Percentiles rank a stretch among this genome's conserved stretches.
Evolutionary conservation across 805 yeast genomes (phyloP).

Genomic region (Candida berthetii): DNA sequence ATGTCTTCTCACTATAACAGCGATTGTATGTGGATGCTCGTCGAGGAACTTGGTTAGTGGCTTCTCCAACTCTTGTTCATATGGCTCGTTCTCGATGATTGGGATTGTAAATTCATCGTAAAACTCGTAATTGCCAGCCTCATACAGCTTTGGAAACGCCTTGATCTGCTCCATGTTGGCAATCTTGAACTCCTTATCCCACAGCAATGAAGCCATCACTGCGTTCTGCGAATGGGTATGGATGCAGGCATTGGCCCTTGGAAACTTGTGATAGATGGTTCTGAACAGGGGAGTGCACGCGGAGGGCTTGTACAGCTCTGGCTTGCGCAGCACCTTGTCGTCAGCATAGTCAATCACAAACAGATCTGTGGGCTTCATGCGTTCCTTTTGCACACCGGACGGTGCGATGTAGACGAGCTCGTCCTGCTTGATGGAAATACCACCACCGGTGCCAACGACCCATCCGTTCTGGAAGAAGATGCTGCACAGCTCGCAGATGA

Average conservation of each 20-base stretch:
- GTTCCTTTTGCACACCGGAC: slow-evolving; percentile 93
- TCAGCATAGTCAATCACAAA: slow-evolving; percentile 62
- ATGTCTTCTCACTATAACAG: slow-evolving; percentile 87
- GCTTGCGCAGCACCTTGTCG: slow-evolving; percentile 50
- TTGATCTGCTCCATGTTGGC: slow-evolving; percentile 87
- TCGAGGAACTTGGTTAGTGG: slow-evolving; percentile 56
- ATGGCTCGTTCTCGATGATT: slow-evolving; percentile 85
- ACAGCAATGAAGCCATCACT: slow-evolving; percentile 70
- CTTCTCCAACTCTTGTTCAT: slow-evolving; percentile 76
- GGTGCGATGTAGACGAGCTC: slow-evolving; percentile 75
- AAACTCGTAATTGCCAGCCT: slow-evolving; percentile 57
- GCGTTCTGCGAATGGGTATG: slow-evolving; percentile 93
- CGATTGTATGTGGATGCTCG: slow-evolving; percentile 74
- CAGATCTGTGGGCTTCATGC: slow-evolving; percentile 76
- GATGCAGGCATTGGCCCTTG: slow-evolving; percentile 86
- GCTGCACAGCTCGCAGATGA: slow-evolving; percentile 77
- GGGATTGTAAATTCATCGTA: slow-evolving; percentile 79
- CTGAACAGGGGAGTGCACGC: slow-evolving; percentile 90
- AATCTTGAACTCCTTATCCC: slow-evolving; percentile 66
- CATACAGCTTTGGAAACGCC: slow-evolving; percentile 60
- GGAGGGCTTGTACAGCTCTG: slow-evolving; percentile 71
- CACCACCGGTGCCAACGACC: slow-evolving; percentile 98
- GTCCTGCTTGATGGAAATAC: slow-evolving; percentile 64
- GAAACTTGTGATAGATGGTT: slow-evolving; percentile 41
- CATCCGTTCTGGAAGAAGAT: slow-evolving; percentile 76